Conservation (phyloP, 495 filamentous ascomycete species). For the Aspergillus cavernicola region DNA sequence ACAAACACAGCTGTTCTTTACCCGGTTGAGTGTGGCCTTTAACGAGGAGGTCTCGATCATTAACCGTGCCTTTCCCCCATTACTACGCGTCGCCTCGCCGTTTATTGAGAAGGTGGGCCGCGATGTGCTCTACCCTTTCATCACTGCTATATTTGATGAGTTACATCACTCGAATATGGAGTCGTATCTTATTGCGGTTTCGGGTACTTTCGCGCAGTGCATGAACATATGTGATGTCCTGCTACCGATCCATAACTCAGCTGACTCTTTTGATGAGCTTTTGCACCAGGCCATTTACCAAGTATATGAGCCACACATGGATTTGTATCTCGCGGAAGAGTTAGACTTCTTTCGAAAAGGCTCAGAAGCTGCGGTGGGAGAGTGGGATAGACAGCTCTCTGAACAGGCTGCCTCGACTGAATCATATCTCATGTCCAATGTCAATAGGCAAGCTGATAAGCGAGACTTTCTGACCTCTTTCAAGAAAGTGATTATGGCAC, state of each 20-base stretch:
- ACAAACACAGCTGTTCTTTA: constrained; percentile 80
- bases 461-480: constrained; percentile 94
- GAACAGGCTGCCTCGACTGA: constrained; percentile 89
- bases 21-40: constrained; percentile 62
- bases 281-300: constrained; percentile 57
- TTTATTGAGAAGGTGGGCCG: constrained; percentile 82
- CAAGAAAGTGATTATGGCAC: constrained; percentile 99
- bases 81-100: constrained; percentile 64
- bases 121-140: constrained; percentile 81
- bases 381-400: constrained; percentile 87
- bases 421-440: constrained; percentile 89
- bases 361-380: constrained; percentile 70
- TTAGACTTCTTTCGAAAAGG: constrained; percentile 74
- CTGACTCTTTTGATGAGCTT: constrained; percentile 52
- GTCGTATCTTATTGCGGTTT: constrained; percentile 80
- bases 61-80: constrained; percentile 78
- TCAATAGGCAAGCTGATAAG: constrained; percentile 93
- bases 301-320: constrained; percentile 87
- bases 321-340: constrained; percentile 91
- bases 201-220: constrained; percentile 81
- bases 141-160: constrained; percentile 85
- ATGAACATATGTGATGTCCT: constrained; percentile 69
- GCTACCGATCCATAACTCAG: constrained; percentile 57
- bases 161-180: constrained; percentile 72
- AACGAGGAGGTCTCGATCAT: constrained; percentile 84